Conservation (phyloP, 139 green algal species). For the Micromonas commoda region DNA sequence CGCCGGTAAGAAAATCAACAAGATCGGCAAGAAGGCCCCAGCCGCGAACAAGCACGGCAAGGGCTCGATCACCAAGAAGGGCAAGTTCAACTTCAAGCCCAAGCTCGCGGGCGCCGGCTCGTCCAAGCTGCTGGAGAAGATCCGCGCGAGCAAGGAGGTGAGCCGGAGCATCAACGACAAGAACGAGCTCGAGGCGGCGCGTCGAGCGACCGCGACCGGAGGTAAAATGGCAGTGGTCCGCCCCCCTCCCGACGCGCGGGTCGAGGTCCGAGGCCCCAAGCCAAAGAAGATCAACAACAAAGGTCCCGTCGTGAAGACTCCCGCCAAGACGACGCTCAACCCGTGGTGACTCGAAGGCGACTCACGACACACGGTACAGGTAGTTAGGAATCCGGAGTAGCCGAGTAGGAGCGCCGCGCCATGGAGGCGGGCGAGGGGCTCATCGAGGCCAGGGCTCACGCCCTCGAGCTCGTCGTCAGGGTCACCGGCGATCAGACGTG, state of each 20-base stretch:
- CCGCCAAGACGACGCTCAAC: background rate
- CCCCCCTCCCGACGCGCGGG: background rate
- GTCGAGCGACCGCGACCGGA: conserved; percentile 2
- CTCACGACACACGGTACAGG: background rate
- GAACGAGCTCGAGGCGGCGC: conserved; percentile 9
- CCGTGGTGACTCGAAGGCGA: background rate
- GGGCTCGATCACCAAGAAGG: background rate
- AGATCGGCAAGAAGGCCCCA: background rate
- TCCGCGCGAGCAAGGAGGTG: background rate
- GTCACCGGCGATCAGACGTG: background rate
- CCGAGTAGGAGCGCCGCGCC: no score
- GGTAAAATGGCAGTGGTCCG: background rate
- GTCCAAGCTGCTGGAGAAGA: background rate
- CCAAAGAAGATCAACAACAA: conserved; percentile 15
- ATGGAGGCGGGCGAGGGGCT: background rate
- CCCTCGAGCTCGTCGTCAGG: background rate
- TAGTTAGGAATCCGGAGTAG: background rate
- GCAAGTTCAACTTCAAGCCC: background rate
- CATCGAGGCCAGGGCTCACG: background rate
- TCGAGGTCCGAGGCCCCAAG: conserved; percentile 1
- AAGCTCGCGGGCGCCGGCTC: background rate
- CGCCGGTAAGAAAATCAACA: background rate
- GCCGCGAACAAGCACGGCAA: background rate
- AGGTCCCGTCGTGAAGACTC: conserved; percentile 2
- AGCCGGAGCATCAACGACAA: conserved; percentile 10